These are phyloP conservation scores for Trichophaea hybrida DNA, from an alignment of 2,329 filamentous ascomycete genomes.

Conservation along the genomic window DNA sequence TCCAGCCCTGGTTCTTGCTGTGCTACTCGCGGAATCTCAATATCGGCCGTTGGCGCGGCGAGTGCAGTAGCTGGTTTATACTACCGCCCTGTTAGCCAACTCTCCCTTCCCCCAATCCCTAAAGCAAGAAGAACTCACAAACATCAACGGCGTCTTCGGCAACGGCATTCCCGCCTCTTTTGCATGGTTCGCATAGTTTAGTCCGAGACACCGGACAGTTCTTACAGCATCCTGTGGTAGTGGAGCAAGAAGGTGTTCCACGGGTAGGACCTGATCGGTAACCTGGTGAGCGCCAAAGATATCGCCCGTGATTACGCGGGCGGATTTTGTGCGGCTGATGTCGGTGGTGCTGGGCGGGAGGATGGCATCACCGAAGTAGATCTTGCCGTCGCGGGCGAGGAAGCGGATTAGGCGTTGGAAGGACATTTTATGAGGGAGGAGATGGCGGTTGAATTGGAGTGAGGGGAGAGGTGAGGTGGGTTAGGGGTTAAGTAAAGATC, in stretches of 20 bases:
- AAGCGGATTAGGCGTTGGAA: conserved; percentile 56
- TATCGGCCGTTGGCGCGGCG: conserved; percentile 45
- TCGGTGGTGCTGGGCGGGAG: conserved; percentile 47
- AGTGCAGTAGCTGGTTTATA: conserved; percentile 57
- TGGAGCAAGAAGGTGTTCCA: conserved; percentile 45
- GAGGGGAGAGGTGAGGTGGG: too few relatives aligned
- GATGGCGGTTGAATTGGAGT: too few relatives aligned
- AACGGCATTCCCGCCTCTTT: conserved; percentile 54
- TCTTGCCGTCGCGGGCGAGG: conserved; percentile 52
- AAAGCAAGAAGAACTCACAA: conserved; percentile 36
- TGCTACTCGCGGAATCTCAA: conserved; percentile 50
- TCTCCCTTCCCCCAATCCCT: background rate
- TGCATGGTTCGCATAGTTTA: conserved; percentile 60
- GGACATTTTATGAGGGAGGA: background rate
- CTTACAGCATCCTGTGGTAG: conserved; percentile 47
- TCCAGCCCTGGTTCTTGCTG: conserved; percentile 54
- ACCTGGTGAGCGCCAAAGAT: conserved; percentile 49
- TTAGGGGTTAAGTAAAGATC: too few relatives aligned
- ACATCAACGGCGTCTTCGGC: conserved; percentile 57
- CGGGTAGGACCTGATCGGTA: conserved; percentile 44
- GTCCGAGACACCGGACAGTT: conserved; percentile 53
- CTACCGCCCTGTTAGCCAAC: conserved; percentile 26
- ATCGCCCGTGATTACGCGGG: conserved; percentile 48
- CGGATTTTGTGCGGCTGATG: conserved; percentile 45
- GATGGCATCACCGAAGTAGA: conserved; percentile 62